A percentile compares a stretch with the other conserved stretches of the same genome.
These are phyloP conservation scores for Pyrus pyrifolia DNA, from an alignment of 306 rosid genomes.

Conservation along the genomic window DNA sequence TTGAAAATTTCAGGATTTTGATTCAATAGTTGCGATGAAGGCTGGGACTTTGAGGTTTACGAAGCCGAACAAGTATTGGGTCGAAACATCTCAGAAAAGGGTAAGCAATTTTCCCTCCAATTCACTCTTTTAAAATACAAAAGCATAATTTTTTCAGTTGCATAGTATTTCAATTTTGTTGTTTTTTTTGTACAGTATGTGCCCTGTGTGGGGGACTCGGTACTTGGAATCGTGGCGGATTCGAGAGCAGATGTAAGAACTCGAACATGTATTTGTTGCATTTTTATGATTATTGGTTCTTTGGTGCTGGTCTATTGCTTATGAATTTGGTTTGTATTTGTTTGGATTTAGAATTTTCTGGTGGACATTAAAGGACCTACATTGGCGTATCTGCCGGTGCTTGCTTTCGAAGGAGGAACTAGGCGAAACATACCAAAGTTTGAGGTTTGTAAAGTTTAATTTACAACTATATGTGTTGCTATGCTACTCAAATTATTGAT, in stretches of 20 bases:
- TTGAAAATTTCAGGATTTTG: slow-evolving; percentile 46
- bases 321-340: neutral
- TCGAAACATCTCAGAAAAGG: slow-evolving; percentile 84
- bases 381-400: slow-evolving; percentile 82
- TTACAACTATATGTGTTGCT: neutral
- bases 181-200: slow-evolving; percentile 55
- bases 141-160: neutral
- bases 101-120: slow-evolving; percentile 21
- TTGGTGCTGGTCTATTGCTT: neutral
- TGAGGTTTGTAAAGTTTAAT: slow-evolving; percentile 43
- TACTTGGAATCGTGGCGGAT: slow-evolving; percentile 86
- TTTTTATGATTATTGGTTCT: neutral
- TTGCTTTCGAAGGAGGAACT: slow-evolving; percentile 99
- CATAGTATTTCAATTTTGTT: neutral
- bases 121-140: neutral
- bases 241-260: slow-evolving; percentile 76
- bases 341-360: slow-evolving; percentile 63
- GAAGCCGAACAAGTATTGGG: slow-evolving; percentile 88
- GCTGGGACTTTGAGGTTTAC: slow-evolving; percentile 75
- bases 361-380: slow-evolving; percentile 89
- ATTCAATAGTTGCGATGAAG: slow-evolving; percentile 62
- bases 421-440: slow-evolving; percentile 91
- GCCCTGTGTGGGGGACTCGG: slow-evolving; percentile 73
- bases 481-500: neutral
- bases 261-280: neutral